Percentiles rank a stretch among this genome's conserved stretches.
Evolutionary conservation across 106 monocot species (phyloP).

Genomic region (Acanthochlamys bracteata): DNA sequence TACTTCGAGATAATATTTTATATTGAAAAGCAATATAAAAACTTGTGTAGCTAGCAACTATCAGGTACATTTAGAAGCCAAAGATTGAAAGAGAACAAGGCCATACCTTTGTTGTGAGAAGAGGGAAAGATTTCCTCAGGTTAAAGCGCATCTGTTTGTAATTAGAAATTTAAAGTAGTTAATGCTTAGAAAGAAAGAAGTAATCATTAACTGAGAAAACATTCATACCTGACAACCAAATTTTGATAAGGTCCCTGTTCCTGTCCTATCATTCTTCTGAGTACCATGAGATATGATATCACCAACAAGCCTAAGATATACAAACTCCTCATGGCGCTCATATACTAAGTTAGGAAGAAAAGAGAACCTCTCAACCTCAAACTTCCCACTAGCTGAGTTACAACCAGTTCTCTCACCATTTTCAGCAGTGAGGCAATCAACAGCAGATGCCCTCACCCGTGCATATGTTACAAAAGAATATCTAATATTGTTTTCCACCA

Average conservation of each 20-base stretch:
- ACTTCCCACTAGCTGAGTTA: slow-evolving; percentile 20
- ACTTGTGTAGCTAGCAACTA: too few relatives aligned
- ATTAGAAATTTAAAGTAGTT: background rate
- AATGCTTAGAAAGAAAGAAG: background rate
- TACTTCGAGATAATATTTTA: too few relatives aligned
- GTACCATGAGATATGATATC: slow-evolving; percentile 71
- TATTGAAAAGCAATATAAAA: too few relatives aligned
- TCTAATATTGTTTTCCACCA: slow-evolving; percentile 56
- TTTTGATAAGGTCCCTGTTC: slow-evolving; percentile 84
- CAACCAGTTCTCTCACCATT: slow-evolving; percentile 23
- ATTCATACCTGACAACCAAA: slow-evolving; percentile 83
- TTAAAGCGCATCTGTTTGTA: slow-evolving; percentile 81
- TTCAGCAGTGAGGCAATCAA: slow-evolving; percentile 13
- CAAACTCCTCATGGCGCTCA: slow-evolving; percentile 74
- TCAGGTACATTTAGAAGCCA: background rate
- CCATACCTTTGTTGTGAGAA: slow-evolving; percentile 93
- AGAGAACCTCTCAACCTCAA: slow-evolving; percentile 65
- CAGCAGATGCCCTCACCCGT: slow-evolving; percentile 37
- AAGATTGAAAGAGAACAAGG: background rate
- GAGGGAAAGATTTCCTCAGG: slow-evolving; percentile 81
- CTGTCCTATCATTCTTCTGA: slow-evolving; percentile 75
- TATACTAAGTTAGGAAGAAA: slow-evolving; percentile 78
- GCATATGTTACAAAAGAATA: slow-evolving; percentile 83
- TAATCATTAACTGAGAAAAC: background rate
- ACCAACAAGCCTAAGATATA: slow-evolving; percentile 70